phyloP scores from a whole-genome alignment of 1,139 yeast genomes.

The Suhomyces ambrosiae region DNA sequence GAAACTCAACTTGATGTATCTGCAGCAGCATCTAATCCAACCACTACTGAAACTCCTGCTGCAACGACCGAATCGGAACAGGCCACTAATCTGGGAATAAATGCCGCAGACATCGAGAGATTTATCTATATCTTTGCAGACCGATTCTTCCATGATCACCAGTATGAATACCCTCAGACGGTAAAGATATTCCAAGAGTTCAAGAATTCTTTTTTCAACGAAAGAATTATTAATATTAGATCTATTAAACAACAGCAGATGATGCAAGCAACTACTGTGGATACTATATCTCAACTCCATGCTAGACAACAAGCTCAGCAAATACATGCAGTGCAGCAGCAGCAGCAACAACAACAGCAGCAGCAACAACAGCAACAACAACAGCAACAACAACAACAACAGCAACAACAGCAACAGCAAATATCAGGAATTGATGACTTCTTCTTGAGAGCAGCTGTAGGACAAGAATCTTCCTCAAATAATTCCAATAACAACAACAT shows the following conservation, averaged over 20 bases:
- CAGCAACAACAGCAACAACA: slow-evolving; percentile 11
- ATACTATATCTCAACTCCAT: slow-evolving; percentile 9
- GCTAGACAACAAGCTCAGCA: slow-evolving; percentile 13
- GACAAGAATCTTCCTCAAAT: slow-evolving; percentile 9
- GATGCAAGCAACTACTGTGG: slow-evolving; percentile 9
- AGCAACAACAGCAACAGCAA: slow-evolving; percentile 14
- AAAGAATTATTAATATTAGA: slow-evolving; percentile 42
- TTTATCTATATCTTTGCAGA: slow-evolving; percentile 53
- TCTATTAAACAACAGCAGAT: slow-evolving; percentile 27
- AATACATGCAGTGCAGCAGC: slow-evolving; percentile 16
- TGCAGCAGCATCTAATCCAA: slow-evolving; percentile 5
- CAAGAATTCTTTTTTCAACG: slow-evolving; percentile 52
- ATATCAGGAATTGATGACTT: slow-evolving; percentile 39
- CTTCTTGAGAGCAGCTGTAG: slow-evolving; percentile 26
- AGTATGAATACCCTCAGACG: slow-evolving; percentile 51
- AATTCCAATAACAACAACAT: slow-evolving; percentile 1
- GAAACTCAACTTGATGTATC: slow-evolving; percentile 7
- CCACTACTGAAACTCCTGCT: slow-evolving; percentile 3
- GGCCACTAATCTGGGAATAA: slow-evolving; percentile 23
- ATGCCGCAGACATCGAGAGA: slow-evolving; percentile 48
- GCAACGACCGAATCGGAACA: slow-evolving; percentile 13
- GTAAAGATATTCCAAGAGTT: slow-evolving; percentile 52
- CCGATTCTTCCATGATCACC: slow-evolving; percentile 47
- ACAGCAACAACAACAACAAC: slow-evolving; percentile 13
- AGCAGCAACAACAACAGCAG: slow-evolving; percentile 13